Evolutionary conservation across 345 rosid genomes (phyloP).

Genomic region (Euphorbia pulcherrima): DNA sequence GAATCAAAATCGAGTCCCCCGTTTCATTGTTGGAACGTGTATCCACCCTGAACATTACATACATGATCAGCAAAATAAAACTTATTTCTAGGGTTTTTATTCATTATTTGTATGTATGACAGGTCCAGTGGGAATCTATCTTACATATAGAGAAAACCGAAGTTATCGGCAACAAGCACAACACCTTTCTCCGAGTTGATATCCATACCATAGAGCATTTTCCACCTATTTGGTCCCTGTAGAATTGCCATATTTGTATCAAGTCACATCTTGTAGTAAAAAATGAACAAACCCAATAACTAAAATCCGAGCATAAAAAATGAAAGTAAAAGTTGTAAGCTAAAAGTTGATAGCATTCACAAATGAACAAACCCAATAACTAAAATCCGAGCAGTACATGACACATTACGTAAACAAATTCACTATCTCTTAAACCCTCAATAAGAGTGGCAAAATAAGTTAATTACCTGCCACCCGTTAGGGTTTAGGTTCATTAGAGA

Average conservation of each 20-base stretch:
- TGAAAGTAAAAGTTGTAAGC: not conserved
- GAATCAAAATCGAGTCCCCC: conserved; percentile 67
- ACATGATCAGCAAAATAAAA: not conserved
- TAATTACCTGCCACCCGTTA: conserved; percentile 81
- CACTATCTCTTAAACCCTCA: not conserved
- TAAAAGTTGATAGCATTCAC: conserved; percentile 1
- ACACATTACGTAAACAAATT: not conserved
- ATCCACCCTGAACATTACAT: conserved; percentile 56
- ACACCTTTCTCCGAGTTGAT: conserved; percentile 70
- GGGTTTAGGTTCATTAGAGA: conserved; percentile 86
- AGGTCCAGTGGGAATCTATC: conserved; percentile 15
- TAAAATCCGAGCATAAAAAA: not conserved
- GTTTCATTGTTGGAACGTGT: conserved; percentile 53
- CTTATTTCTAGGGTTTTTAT: too few relatives aligned
- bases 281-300: not conserved
- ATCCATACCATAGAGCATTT: conserved; percentile 96
- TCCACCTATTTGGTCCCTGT: conserved; percentile 76
- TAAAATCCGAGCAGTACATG: not conserved
- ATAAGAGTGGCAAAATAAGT: not conserved
- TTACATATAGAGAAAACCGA: conserved; percentile 78
- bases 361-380: not conserved
- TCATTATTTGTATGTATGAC: not conserved
- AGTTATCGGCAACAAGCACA: conserved; percentile 78
- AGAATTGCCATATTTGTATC: not conserved
- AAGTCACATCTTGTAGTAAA: not conserved